These are phyloP conservation scores for Hemileia vastatrix DNA, from an alignment of 1,284 basidiomycete genomes.

Conservation along the genomic window DNA sequence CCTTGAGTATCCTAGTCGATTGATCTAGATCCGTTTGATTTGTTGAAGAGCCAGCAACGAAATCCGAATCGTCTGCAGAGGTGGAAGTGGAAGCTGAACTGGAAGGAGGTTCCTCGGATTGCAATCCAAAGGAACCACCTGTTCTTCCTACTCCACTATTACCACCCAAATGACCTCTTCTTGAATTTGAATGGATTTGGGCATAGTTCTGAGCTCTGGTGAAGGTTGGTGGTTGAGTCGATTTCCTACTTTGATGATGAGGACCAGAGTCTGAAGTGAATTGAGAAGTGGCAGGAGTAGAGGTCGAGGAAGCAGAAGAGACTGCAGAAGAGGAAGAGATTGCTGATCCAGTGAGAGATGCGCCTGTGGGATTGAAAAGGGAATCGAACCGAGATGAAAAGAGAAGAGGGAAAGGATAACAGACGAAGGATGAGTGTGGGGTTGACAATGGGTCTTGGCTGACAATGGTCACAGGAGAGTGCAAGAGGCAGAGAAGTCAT, in stretches of 20 bases:
- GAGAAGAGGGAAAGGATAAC: no score
- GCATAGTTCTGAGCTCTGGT: conserved; percentile 26
- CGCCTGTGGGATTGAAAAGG: conserved; percentile 1
- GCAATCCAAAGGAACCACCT: no score
- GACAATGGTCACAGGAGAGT: no score
- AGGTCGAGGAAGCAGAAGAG: conserved; percentile 32
- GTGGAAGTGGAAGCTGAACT: neutral
- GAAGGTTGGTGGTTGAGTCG: conserved; percentile 7
- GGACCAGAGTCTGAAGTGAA: neutral
- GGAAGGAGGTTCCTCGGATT: neutral
- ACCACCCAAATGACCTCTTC: neutral
- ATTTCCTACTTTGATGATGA: neutral
- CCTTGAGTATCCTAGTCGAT: conserved; percentile 1
- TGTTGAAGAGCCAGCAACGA: neutral
- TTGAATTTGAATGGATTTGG: neutral
- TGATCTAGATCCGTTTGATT: neutral
- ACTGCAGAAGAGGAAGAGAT: conserved; percentile 29
- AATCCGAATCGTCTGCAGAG: neutral
- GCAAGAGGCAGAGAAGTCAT: no score
- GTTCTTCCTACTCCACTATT: neutral
- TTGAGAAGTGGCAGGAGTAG: conserved; percentile 28
- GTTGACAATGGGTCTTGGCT: no score
- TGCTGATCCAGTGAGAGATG: conserved; percentile 2
- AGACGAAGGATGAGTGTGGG: no score
- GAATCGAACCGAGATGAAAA: neutral